Evolutionary conservation across 805 yeast species (phyloP), one percentile per base, ranked within the genome.

Genomic region (Saccharomycopsis schoenii): DNA sequence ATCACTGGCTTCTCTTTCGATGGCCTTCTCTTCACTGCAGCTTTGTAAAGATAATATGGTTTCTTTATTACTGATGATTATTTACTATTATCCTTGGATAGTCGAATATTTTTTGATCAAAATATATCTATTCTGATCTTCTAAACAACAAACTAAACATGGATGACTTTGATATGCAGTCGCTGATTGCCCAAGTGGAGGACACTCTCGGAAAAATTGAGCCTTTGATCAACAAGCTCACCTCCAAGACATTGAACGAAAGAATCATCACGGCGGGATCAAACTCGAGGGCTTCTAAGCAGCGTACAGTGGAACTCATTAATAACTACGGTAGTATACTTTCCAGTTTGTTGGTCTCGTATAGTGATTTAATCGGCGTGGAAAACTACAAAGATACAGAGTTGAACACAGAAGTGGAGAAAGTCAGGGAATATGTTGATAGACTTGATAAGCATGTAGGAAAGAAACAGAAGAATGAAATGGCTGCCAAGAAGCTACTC

Each of bases 341-440:
- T 8, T 14, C 40, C 10, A 15, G 52, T 14, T 36, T 61, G 17
- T 42, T 61, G 9, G 58, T 19, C 0, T 29, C 43, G 2, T 61
- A 61, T 50, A 37, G 57, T 15, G 43, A 41, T 40, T 36, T 61
- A 40, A 17, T 59, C 4, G 64, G 64, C 15, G 62, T 47, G 14
- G 52, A 47, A 24, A 24, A 47, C 11, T 24, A 47, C n/a, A 61
- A 70, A 15, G 63, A 74, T 60, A 70, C 74, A 36, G 66, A 78
- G 54, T 68, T 69, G 64, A 72, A 74, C 62, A 62, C 77, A 0
- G 67, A 66, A 19, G 76, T 76, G 17, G 76, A 74, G 60, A 65
- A 69, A 12, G 70, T 73, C 8, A 55, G 61, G 19, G 57, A 59
- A 47, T 42, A 47, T 12, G 52, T 47, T 10, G 52, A 47, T 12